Evolutionary conservation across 805 yeast genomes (phyloP), one percentile per base, ranked within the genome.

Genomic region (Kregervanrija pseudodelftensis): DNA sequence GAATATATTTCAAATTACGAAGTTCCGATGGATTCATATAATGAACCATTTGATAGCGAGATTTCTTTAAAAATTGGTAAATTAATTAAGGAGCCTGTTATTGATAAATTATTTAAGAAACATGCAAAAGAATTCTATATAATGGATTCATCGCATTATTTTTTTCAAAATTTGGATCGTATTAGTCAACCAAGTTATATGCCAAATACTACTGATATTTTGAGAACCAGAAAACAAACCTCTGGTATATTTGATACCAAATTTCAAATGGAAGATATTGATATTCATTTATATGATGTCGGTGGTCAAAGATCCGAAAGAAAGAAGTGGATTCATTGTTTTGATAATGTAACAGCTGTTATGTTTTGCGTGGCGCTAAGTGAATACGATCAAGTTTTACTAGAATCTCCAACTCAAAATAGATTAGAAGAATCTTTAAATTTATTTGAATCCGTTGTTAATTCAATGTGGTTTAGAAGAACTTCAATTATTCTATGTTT

Each of bases 221-320:
- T 90, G 53, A 72, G 95, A 50, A 87, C 96, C 12, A 79, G 97
- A 68, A 85, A 87, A 60, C 90, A 87, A 66, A 90, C 97, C 0
- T 84, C 95, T 1, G 96, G 97, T 64, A 86, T 90, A 16, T 86
- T 82, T 55, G 96, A 89, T 60, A 80, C 87, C 47, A 72, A 76
- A 46, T 85, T 90, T 56, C 80, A 79, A 48, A 74, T 89, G 77
- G 88, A 85, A 38, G 80, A 79, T 28, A 60, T 81, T 36, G 73
- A 74, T 54, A 66, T 82, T 41, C 85, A 80, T 55, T 70, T 83
- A 54, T 80, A 70, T 58, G 97, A 90, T 63, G 96, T 90, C 40
- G 97, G 97, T 50, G 97, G 97, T 1, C 99, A 93, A 65, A 73
- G 99, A 56, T 80, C 95, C 3, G 99, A 93, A 68, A 80, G 99